These are phyloP conservation scores for Fusarium sp. DNA, from an alignment of 2,329 filamentous ascomycete species.

Conservation along the genomic window DNA sequence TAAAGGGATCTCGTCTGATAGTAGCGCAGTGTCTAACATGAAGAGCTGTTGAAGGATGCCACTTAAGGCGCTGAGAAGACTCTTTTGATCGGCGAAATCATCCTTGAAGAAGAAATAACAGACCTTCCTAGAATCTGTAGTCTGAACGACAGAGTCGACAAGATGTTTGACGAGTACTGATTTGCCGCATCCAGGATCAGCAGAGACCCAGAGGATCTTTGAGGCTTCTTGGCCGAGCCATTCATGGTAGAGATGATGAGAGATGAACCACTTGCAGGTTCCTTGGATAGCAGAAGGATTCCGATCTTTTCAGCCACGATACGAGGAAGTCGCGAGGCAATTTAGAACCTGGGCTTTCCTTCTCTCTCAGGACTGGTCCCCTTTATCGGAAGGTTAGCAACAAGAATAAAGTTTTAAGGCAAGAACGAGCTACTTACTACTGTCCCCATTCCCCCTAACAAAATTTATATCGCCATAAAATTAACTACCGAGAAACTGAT, in stretches of 20 bases:
- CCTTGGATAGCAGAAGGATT: not conserved
- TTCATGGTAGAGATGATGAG: not conserved
- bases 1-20: not conserved
- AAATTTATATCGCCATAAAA: not conserved
- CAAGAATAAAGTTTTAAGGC: rapidly evolving
- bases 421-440: not conserved
- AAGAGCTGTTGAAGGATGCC: not conserved
- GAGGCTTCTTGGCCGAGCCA: not conserved
- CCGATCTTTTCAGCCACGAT: not conserved
- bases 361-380: not conserved
- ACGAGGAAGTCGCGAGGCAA: not conserved
- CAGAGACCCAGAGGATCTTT: not conserved
- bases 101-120: not conserved
- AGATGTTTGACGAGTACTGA: not conserved
- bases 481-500: not conserved
- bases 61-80: not conserved
- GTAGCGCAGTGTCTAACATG: not conserved
- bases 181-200: not conserved
- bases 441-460: rapidly evolving
- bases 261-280: not conserved
- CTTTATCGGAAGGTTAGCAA: not conserved
- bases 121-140: not conserved
- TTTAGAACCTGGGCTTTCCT: not conserved
- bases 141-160: not conserved
- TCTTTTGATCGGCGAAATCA: not conserved